A percentile compares a stretch with the other conserved stretches of the same genome.
Conservation (phyloP, 129 eudicot species). For the sunflower (Helianthus annuus) region HanXRQr2.0-SUNRISE NC_035447.2:59277105-59277604, state of each 20-base stretch:
- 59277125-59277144: no score
- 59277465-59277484: not conserved
- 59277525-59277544: slow-evolving; percentile 45
- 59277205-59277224: no score
- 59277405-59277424: slow-evolving; percentile 40
- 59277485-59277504: not conserved
- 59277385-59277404: slow-evolving; percentile 58
- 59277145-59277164: no score
- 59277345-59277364: slow-evolving; percentile 40
- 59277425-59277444: slow-evolving; percentile 45
- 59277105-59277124: no score
- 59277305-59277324: not conserved
- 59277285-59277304: not conserved
- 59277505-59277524: not conserved
- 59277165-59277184: no score
- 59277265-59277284: no score
- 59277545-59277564: slow-evolving; percentile 54
- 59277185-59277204: no score
- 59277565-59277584: slow-evolving; percentile 56
- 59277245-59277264: no score
- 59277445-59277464: no score
- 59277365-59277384: slow-evolving; percentile 87
- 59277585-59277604: slow-evolving; percentile 56
- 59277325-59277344: not conserved
- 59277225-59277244: no score